Evolutionary conservation across 495 filamentous ascomycete genomes (phyloP).

Genomic region (Lasiosphaeria hispida): DNA sequence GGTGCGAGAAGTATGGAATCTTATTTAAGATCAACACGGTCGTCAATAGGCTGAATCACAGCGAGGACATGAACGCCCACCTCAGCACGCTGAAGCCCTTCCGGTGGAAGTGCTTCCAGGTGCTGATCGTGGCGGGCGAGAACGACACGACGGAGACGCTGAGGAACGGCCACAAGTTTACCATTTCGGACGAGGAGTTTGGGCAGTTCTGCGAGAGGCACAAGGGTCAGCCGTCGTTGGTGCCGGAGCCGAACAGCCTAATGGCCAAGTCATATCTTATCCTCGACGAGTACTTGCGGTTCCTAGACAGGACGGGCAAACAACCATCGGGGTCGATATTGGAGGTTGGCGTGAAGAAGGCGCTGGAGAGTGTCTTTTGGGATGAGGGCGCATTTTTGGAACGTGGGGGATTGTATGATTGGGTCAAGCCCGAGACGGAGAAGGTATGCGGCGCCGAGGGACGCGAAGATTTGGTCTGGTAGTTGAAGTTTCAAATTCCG

Average conservation of each 20-base stretch:
- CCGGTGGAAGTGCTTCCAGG: conserved; percentile 61
- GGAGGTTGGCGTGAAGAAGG: too few relatives aligned
- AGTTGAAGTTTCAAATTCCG: too few relatives aligned
- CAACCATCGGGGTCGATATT: too few relatives aligned
- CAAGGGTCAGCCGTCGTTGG: conserved; percentile 37
- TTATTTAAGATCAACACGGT: conserved; percentile 63
- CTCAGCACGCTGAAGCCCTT: conserved; percentile 47
- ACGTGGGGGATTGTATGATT: too few relatives aligned
- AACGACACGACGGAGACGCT: conserved; percentile 48
- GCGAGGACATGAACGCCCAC: conserved; percentile 54
- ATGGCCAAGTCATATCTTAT: conserved; percentile 55
- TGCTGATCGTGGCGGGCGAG: conserved; percentile 54
- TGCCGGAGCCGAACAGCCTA: conserved; percentile 50
- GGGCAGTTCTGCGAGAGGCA: conserved; percentile 49
- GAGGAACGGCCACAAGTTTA: conserved; percentile 45
- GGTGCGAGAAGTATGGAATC: conserved; percentile 43
- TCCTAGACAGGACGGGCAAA: conserved; percentile 43
- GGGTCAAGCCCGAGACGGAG: too few relatives aligned
- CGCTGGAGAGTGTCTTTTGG: too few relatives aligned
- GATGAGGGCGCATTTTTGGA: too few relatives aligned
- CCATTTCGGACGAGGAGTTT: conserved; percentile 51
- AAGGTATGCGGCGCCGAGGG: too few relatives aligned
- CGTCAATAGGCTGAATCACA: conserved; percentile 47
- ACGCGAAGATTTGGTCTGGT: too few relatives aligned
- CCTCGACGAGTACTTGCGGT: conserved; percentile 56